A percentile compares a stretch with the other conserved stretches of the same genome.
phyloP scores from a whole-genome alignment of 2,329 filamentous ascomycete species.

The Colletotrichum sansevieriae region DNA sequence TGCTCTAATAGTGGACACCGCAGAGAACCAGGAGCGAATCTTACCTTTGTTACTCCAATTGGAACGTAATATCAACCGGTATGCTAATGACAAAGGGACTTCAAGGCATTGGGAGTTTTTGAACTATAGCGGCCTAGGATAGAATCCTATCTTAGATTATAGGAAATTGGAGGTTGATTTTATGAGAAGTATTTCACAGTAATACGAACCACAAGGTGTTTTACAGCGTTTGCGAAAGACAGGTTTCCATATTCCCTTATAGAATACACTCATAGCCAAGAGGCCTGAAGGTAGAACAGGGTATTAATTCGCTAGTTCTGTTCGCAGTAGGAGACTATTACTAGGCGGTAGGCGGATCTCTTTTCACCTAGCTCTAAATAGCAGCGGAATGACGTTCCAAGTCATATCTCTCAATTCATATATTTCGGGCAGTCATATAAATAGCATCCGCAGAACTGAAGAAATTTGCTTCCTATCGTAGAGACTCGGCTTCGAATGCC shows the following conservation, averaged over 20 bases:
- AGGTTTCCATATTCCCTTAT: slow-evolving; percentile 43
- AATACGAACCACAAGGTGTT: slow-evolving; percentile 51
- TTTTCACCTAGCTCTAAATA: no score
- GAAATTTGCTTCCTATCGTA: no score
- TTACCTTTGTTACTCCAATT: slow-evolving; percentile 67
- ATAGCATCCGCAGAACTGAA: no score
- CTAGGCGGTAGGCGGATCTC: no score
- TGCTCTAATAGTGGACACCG: slow-evolving; percentile 55
- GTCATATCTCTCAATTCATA: no score
- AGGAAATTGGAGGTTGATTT: slow-evolving; percentile 51
- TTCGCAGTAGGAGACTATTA: no score
- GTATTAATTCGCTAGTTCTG: no score
- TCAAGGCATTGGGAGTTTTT: slow-evolving; percentile 56
- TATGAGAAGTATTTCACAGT: slow-evolving; percentile 47
- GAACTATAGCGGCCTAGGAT: slow-evolving; percentile 58
- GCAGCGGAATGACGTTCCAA: no score
- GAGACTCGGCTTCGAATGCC: no score
- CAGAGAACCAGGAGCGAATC: slow-evolving; percentile 51
- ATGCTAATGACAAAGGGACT: slow-evolving; percentile 45
- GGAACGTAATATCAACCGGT: slow-evolving; percentile 64
- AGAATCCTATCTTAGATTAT: slow-evolving; percentile 55
- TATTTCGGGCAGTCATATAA: no score
- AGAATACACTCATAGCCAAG: no score
- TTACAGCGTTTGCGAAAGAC: slow-evolving; percentile 51
- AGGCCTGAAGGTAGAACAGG: no score